Conservation (phyloP, 495 filamentous ascomycete genomes). For the Echria macrotheca region DNA sequence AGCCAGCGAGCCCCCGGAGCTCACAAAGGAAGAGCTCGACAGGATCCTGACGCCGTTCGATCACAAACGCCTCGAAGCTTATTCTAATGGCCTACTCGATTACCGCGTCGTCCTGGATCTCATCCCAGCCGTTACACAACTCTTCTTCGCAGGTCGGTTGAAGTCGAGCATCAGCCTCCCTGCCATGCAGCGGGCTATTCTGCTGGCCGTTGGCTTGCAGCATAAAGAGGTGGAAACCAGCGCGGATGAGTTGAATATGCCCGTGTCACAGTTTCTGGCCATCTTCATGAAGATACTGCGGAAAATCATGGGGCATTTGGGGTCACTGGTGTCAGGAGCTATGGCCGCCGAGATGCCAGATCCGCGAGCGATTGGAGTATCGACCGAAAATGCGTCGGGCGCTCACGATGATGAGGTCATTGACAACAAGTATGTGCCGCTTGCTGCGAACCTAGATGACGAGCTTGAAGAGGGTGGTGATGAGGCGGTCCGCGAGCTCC, state of each 20-base stretch:
- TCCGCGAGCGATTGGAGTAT: slow-evolving; percentile 47
- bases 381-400: slow-evolving; percentile 46
- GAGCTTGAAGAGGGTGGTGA: slow-evolving; percentile 82
- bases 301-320: slow-evolving; percentile 75
- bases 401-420: slow-evolving; percentile 56
- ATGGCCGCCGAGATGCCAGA: slow-evolving; percentile 66
- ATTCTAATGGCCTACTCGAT: slow-evolving; percentile 93
- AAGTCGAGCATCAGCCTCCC: slow-evolving; percentile 60
- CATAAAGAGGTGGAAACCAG: slow-evolving; percentile 76
- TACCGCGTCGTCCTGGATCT: slow-evolving; percentile 97
- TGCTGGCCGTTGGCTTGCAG: slow-evolving; percentile 85
- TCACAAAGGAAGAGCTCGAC: slow-evolving; percentile 72
- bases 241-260: slow-evolving; percentile 71
- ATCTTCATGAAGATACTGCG: slow-evolving; percentile 96
- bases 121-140: slow-evolving; percentile 69
- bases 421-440: slow-evolving; percentile 58
- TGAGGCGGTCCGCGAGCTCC: slow-evolving; percentile 62
- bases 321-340: slow-evolving; percentile 64
- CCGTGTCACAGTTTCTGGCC: slow-evolving; percentile 74
- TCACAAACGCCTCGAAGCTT: slow-evolving; percentile 87
- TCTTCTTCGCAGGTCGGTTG: slow-evolving; percentile 78
- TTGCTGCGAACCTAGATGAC: slow-evolving; percentile 70
- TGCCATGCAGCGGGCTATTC: slow-evolving; percentile 74
- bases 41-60: slow-evolving; percentile 79
- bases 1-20: slow-evolving; percentile 40